Percentiles rank a stretch among this genome's conserved stretches.
phyloP scores from a whole-genome alignment of 2,329 filamentous ascomycete species.

The Colletotrichum siamense region DNA sequence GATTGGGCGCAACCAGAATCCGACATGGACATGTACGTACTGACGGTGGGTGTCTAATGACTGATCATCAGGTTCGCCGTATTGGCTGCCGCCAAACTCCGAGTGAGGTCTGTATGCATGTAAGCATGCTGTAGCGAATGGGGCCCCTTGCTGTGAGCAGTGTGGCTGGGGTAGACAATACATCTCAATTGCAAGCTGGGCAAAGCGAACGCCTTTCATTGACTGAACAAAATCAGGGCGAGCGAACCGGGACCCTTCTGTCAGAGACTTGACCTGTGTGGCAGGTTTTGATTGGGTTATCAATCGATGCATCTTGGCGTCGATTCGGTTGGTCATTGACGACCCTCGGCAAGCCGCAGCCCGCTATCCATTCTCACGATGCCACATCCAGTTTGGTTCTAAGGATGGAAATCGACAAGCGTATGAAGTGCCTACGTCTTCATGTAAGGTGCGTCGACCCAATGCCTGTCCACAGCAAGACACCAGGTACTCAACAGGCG shows the following conservation, averaged over 20 bases:
- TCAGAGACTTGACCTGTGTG: neutral
- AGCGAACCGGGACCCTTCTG: fast-evolving
- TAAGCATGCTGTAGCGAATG: neutral
- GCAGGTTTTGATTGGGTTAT: neutral
- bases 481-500: no score
- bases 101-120: neutral
- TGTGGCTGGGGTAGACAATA: neutral
- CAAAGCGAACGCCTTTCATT: neutral
- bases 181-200: neutral
- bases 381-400: neutral
- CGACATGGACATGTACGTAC: neutral
- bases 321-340: neutral
- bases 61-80: neutral
- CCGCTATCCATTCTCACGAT: fast-evolving
- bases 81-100: neutral
- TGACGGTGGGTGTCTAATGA: neutral
- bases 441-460: neutral
- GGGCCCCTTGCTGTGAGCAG: fast-evolving
- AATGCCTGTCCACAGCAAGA: no score
- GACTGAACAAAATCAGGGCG: neutral
- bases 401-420: neutral
- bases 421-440: neutral
- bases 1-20: neutral
- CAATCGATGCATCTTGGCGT: neutral
- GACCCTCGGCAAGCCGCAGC: neutral